Evolutionary conservation across 148 eudicot species (phyloP).

Genomic region (Rhododendron williamsianum): DNA sequence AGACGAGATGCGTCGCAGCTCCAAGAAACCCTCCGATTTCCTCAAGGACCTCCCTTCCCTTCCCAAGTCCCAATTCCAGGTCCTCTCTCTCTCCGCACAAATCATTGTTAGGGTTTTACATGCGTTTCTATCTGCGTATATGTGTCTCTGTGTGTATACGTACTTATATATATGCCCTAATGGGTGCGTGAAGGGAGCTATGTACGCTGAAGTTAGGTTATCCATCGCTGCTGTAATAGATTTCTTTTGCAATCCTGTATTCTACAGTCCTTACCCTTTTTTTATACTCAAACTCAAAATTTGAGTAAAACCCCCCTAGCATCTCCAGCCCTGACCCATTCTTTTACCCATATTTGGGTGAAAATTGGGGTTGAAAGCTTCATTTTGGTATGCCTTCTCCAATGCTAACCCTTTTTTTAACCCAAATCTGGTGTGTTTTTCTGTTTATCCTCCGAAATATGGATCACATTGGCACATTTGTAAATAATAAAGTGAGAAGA

Average conservation of each 20-base stretch:
- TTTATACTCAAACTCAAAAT: too few species aligned
- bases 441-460: too few species aligned
- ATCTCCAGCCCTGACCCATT: not conserved
- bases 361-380: not conserved
- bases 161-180: not conserved
- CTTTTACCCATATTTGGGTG: not conserved
- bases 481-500: too few species aligned
- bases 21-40: slow-evolving; percentile 75
- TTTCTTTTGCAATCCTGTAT: not conserved
- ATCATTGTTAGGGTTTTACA: not conserved
- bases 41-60: slow-evolving; percentile 76
- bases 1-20: slow-evolving; percentile 81
- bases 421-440: too few species aligned
- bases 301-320: not conserved
- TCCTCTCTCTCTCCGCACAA: not conserved
- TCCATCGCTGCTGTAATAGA: not conserved
- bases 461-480: too few species aligned
- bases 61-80: slow-evolving; percentile 55
- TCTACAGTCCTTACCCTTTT: not conserved
- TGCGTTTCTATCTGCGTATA: not conserved
- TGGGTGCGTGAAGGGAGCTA: not conserved
- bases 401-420: too few species aligned
- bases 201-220: not conserved
- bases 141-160: not conserved
- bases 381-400: too few species aligned